Evolutionary conservation across 2,329 filamentous ascomycete genomes (phyloP), one percentile per base, ranked within the genome.

Genomic region (Claviceps arundinis): DNA sequence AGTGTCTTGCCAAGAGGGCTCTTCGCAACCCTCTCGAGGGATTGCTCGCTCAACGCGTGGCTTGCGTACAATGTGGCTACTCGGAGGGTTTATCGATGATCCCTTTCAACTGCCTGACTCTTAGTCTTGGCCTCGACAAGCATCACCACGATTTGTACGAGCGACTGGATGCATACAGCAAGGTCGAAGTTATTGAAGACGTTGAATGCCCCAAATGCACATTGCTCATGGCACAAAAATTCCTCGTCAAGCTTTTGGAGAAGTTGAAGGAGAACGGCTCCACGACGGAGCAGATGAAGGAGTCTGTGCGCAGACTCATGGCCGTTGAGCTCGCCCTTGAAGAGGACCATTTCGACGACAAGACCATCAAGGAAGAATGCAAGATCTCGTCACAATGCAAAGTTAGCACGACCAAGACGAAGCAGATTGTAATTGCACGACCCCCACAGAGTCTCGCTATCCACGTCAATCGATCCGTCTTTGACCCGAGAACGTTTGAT

Each of bases 161-260:
- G 54, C 84, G 89, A 52, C 70, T 98, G 19, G 85, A 94, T 62
- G 82, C 89, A 22, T 95, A 91, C 64, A 93, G 88, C 30, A 79
- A 82, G 13, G 75, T 96, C 8, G 93, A 97, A 64, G 75, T 78
- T 1, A 95, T 98, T 53, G 82, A 89, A 58, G 89, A 88, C 0
- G 90, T 97, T 2, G 85, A 96, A 62, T 98, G 93, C 66, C 80
- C 84, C 16, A 94, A 91, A 61, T 98, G 93, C 67, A 95, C 91
- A 0, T 75, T 96, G 1, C 67, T 90, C 8, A 77, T 77, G 52
- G 69, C 71, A 17, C 71, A 74, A 52, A 64, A 65, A 8, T 64
- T 79, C 1, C 64, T 84, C 47, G 68, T 65, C 1, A 70, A 68
- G 8, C 61, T 84, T 1, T 59, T 77, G 1, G 66, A 73, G 19